A percentile compares a stretch with the other conserved stretches of the same genome.
phyloP scores from a whole-genome alignment of 2,329 filamentous ascomycete species.

The Aspergillus sp. region DNA sequence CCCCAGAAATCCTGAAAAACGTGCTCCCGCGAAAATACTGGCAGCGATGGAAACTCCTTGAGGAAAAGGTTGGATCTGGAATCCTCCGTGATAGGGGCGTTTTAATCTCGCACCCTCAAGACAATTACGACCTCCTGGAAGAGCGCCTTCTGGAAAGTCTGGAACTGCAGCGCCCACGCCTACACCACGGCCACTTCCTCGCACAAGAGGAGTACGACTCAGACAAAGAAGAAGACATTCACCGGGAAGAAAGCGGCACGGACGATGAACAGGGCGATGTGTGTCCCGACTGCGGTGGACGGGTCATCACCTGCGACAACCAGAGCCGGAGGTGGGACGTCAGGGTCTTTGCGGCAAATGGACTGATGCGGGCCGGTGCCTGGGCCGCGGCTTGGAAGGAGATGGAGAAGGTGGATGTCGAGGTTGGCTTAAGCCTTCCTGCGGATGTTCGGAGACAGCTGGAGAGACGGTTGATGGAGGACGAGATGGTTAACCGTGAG shows the following conservation, averaged over 20 bases:
- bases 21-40: constrained; percentile 41
- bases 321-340: constrained; percentile 53
- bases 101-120: constrained; percentile 54
- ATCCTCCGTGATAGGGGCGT: constrained; percentile 51
- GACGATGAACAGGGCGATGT: constrained; percentile 33
- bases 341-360: constrained; percentile 90
- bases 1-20: constrained; percentile 40
- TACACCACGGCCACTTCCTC: constrained; percentile 53
- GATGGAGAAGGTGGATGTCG: constrained; percentile 97
- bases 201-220: constrained; percentile 23
- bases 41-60: constrained; percentile 44
- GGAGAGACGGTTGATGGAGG: constrained; percentile 37
- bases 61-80: constrained; percentile 46
- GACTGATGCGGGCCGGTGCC: constrained; percentile 80
- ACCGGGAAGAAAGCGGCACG: constrained; percentile 27
- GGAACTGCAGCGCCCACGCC: constrained; percentile 47
- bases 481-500: constrained; percentile 38
- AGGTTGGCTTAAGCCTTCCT: constrained; percentile 65
- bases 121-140: constrained; percentile 55
- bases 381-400: constrained; percentile 94
- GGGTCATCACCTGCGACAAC: constrained; percentile 39
- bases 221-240: constrained; percentile 18
- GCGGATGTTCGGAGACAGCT: constrained; percentile 45
- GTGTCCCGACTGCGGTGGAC: constrained; percentile 45
- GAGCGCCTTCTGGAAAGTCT: constrained; percentile 54